Evolutionary conservation across 345 rosid species (phyloP), one percentile per base, ranked within the genome.

Genomic region (Sonneratia alba): DNA sequence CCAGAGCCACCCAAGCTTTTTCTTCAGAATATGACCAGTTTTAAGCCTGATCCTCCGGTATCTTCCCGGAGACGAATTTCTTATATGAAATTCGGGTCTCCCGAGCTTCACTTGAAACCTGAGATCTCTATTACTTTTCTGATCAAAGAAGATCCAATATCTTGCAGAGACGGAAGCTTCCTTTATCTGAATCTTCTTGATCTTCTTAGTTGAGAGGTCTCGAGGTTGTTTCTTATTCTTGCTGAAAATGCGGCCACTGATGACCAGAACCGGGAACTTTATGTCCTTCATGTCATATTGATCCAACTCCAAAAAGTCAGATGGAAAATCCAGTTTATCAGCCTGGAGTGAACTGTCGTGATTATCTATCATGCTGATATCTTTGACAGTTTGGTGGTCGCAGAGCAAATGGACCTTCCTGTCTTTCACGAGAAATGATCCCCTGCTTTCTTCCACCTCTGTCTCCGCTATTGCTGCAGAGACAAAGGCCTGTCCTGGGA

Each of bases 381-480:
- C 86, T 66, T 87, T 86, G 42, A 89, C 43, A 6, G 81, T 85
- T 72, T 89, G 94, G 49, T 85, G 87, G 68, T 83, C 72, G 55
- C 83, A 89, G 18, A 84, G 55, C 66, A 87, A 49, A 43, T 48
- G 85, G 67, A 81, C 71, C 40, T 75, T 43, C 32, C 68, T 66
- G 37, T 87, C 88, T 66, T 79, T 83, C 64, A 89, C 43, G 42
- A 71, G 75, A 56, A 87, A 89, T 1, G 91, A 89, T 69, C 94
- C 94, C 55, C 94, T 83, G 80, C 91, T 87, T 77, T 89, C 94
- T 71, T 89, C 83, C 53, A 89, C 86, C 80, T 87, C 85, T 7
- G 91, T 85, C 48, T 84, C 86, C 2, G 79, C 85, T 80, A 77
- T 4, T 22, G 89, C 91, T 4, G 91, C 89, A 16, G 88, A 87